A percentile compares a stretch with the other conserved stretches of the same genome.
phyloP scores from a whole-genome alignment of 495 filamentous ascomycete genomes.

The Barbatosphaeria neglecta region DNA sequence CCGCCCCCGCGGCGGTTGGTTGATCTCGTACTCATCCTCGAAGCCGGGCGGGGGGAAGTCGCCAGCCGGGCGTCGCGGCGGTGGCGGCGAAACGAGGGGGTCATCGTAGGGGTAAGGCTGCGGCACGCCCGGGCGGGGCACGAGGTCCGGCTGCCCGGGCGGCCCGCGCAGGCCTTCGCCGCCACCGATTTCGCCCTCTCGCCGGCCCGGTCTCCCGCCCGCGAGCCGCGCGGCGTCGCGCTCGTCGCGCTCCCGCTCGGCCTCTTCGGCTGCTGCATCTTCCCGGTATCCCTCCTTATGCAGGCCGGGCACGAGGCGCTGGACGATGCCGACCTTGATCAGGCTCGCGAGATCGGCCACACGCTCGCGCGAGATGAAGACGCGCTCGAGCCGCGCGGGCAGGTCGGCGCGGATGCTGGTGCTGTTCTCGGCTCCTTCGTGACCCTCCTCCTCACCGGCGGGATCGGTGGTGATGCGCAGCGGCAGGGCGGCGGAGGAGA shows the following conservation, averaged over 20 bases:
- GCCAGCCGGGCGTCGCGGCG: slow-evolving; percentile 45
- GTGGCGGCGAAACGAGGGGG: slow-evolving; percentile 52
- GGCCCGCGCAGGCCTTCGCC: slow-evolving; percentile 18
- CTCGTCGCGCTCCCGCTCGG: slow-evolving; percentile 11
- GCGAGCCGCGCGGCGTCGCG: slow-evolving; percentile 15
- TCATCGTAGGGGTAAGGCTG: slow-evolving; percentile 50
- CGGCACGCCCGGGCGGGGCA: slow-evolving; percentile 51
- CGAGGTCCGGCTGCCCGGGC: slow-evolving; percentile 37
- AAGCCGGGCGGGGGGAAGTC: slow-evolving; percentile 83
- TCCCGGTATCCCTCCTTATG: slow-evolving; percentile 59
- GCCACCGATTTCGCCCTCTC: too few species aligned
- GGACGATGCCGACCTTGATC: slow-evolving; percentile 67
- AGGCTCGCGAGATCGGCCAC: slow-evolving; percentile 54
- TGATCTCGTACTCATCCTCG: slow-evolving; percentile 85
- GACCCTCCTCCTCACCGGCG: slow-evolving; percentile 12
- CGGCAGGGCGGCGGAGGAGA: slow-evolving; percentile 41
- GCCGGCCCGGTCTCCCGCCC: slow-evolving; percentile 14
- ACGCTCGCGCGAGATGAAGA: slow-evolving; percentile 62
- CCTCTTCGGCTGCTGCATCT: background rate
- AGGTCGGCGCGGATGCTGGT: slow-evolving; percentile 8
- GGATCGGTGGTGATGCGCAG: slow-evolving; percentile 25
- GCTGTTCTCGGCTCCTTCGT: slow-evolving; percentile 23
- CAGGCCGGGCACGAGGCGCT: slow-evolving; percentile 63
- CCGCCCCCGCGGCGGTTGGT: slow-evolving; percentile 47
- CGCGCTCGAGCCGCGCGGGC: slow-evolving; percentile 39